A percentile compares a stretch with the other conserved stretches of the same genome.
Conservation (phyloP, 371 early-diverging fungal species). For the Mortierella sp. region DNA sequence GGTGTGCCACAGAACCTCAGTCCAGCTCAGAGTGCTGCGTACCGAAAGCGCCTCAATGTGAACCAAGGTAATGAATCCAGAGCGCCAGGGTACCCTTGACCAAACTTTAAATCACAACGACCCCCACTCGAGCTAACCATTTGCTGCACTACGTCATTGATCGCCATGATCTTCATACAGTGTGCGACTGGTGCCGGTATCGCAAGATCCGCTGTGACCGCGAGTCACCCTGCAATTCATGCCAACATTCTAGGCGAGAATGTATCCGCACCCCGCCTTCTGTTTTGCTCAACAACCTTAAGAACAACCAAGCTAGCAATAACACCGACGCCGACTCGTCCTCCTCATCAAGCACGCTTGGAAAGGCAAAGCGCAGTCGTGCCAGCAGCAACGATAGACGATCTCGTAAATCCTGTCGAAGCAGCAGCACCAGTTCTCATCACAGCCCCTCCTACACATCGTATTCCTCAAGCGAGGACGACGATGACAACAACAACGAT, state of each 20-base stretch:
- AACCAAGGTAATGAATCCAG: slow-evolving; percentile 39
- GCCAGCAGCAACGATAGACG: slow-evolving; percentile 16
- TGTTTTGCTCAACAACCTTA: slow-evolving; percentile 23
- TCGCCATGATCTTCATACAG: slow-evolving; percentile 11
- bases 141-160: neutral
- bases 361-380: slow-evolving; percentile 37
- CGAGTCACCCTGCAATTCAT: slow-evolving; percentile 52
- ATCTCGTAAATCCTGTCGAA: slow-evolving; percentile 36
- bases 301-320: neutral
- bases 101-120: too few relatives aligned
- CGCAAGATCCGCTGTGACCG: slow-evolving; percentile 53
- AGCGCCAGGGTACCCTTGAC: too few relatives aligned
- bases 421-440: slow-evolving; percentile 33
- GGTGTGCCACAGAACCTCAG: slow-evolving; percentile 17
- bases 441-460: slow-evolving; percentile 38
- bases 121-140: too few relatives aligned
- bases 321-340: slow-evolving; percentile 1
- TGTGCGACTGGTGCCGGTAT: slow-evolving; percentile 54
- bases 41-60: slow-evolving; percentile 50
- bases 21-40: slow-evolving; percentile 43
- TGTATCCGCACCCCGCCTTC: slow-evolving; percentile 50
- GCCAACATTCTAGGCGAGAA: slow-evolving; percentile 53
- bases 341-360: neutral
- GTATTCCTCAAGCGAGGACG: slow-evolving; percentile 27
- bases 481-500: neutral